phyloP scores from a whole-genome alignment of 345 rosid genomes.

The Gossypium rotundifolium region DNA sequence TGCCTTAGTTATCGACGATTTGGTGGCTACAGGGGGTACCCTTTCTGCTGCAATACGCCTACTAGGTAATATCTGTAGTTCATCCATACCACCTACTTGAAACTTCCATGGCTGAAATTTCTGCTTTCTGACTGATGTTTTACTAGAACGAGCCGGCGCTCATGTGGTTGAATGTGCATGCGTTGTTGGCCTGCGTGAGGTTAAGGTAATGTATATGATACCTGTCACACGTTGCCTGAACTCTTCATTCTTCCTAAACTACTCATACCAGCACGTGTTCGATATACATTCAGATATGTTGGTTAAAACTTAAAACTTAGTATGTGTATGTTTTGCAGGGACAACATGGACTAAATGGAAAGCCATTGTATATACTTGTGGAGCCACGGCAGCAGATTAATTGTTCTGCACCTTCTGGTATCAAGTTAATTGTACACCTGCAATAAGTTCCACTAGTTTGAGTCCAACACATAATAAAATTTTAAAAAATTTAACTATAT shows the following conservation, averaged over 20 bases:
- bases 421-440: neutral
- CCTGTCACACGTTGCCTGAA: neutral
- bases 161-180: constrained; percentile 71
- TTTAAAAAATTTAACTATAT: too few relatives aligned
- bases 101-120: neutral
- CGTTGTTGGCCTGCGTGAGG: constrained; percentile 73
- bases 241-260: neutral
- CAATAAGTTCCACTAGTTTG: neutral
- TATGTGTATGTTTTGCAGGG: constrained; percentile 33
- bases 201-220: constrained; percentile 33
- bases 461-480: too few relatives aligned
- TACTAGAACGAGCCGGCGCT: constrained; percentile 55
- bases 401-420: constrained; percentile 9
- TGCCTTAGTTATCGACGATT: constrained; percentile 66
- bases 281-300: neutral
- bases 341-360: constrained; percentile 61
- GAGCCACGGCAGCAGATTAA: constrained; percentile 49
- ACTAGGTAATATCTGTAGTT: constrained; percentile 36
- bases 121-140: neutral
- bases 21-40: constrained; percentile 90
- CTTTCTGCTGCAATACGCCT: constrained; percentile 76
- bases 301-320: neutral
- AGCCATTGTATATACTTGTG: constrained; percentile 63
- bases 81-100: neutral
- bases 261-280: neutral